Evolutionary conservation across 805 yeast genomes (phyloP).

Genomic region (Jamesozyma spencerorum): DNA sequence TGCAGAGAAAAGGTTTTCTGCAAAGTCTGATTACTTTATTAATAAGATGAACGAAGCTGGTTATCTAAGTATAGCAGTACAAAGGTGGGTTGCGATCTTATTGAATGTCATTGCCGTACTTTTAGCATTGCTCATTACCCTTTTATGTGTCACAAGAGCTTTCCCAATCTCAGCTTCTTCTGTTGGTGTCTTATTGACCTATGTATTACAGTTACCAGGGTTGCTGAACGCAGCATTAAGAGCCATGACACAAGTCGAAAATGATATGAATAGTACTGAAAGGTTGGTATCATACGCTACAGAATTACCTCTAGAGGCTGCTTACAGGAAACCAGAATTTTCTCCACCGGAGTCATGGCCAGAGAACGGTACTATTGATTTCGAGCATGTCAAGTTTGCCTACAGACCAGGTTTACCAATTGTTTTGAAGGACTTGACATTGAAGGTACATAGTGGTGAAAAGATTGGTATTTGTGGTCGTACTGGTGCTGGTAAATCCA

Average conservation of each 20-base stretch:
- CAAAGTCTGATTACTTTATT: conserved; percentile 40
- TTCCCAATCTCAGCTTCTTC: conserved; percentile 50
- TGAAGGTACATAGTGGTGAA: conserved; percentile 40
- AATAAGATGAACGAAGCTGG: conserved; percentile 48
- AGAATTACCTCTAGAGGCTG: conserved; percentile 61
- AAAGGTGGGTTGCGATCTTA: conserved; percentile 55
- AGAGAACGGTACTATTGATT: conserved; percentile 38
- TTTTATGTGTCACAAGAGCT: conserved; percentile 51
- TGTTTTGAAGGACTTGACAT: conserved; percentile 38
- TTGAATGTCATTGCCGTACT: conserved; percentile 40
- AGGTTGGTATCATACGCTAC: conserved; percentile 57
- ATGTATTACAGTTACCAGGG: conserved; percentile 51
- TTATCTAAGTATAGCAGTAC: conserved; percentile 43
- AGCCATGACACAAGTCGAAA: conserved; percentile 47
- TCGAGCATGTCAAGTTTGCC: conserved; percentile 39
- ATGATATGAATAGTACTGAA: conserved; percentile 52
- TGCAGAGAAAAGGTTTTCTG: conserved; percentile 31
- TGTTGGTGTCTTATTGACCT: conserved; percentile 53
- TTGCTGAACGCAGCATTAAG: conserved; percentile 44
- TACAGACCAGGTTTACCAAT: conserved; percentile 45
- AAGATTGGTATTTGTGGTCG: conserved; percentile 58
- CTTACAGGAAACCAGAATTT: conserved; percentile 38
- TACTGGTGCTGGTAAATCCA: conserved; percentile 60
- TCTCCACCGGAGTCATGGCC: conserved; percentile 46
- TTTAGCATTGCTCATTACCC: conserved; percentile 44